Conservation (phyloP, 2,329 filamentous ascomycete species). For the Pyrenophora tritici-repentis region DNA sequence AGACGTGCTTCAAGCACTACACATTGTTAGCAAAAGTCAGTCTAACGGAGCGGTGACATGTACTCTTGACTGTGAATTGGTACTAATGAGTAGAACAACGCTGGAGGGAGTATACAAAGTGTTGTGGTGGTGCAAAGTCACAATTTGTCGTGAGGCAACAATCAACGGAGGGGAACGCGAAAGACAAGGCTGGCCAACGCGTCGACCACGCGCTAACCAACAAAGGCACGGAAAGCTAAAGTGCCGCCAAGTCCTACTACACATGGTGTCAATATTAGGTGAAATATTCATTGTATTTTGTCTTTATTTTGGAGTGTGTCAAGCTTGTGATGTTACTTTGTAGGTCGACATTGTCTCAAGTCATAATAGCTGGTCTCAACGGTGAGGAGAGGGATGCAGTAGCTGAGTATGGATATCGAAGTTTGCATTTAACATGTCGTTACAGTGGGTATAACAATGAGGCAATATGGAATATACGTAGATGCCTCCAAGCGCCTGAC, state of each 20-base stretch:
- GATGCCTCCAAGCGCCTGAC: too few relatives aligned
- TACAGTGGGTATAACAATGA: too few relatives aligned
- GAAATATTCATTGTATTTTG: too few relatives aligned
- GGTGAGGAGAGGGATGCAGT: too few relatives aligned
- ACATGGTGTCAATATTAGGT: neutral
- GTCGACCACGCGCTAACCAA: slow-evolving; percentile 27
- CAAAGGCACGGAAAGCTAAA: slow-evolving; percentile 15
- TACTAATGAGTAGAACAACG: slow-evolving; percentile 2
- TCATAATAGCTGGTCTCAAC: too few relatives aligned
- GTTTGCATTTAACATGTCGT: too few relatives aligned
- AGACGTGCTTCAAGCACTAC: slow-evolving; percentile 95
- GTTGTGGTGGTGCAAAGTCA: slow-evolving; percentile 8
- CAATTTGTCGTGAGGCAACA: slow-evolving; percentile 22
- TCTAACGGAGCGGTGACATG: neutral
- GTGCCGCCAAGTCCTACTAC: slow-evolving; percentile 9
- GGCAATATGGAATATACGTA: too few relatives aligned
- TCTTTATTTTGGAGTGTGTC: too few relatives aligned
- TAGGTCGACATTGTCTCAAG: too few relatives aligned
- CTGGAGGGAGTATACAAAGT: slow-evolving; percentile 8
- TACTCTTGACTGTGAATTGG: slow-evolving; percentile 26
- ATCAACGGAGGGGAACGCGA: slow-evolving; percentile 29
- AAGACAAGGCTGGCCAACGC: slow-evolving; percentile 19
- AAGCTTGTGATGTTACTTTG: too few relatives aligned
- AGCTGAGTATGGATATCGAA: too few relatives aligned
- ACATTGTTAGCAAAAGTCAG: slow-evolving; percentile 24